Conservation (phyloP, 306 rosid genomes). For the Pterocarpus macrocarpus region DNA sequence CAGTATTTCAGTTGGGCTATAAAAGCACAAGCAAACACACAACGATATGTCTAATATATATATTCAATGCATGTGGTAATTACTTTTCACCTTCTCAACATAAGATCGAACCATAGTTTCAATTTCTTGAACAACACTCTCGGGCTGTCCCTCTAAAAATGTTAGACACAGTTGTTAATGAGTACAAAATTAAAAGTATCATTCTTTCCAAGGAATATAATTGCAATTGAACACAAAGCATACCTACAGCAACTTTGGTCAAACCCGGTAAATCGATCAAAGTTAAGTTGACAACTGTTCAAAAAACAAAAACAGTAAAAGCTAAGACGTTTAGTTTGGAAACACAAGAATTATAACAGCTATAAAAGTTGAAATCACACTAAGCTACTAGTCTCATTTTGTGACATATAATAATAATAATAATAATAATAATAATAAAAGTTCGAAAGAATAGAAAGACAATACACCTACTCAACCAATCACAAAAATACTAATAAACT, state of each 20-base stretch:
- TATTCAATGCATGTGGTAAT: constrained; percentile 12
- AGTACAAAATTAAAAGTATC: constrained; percentile 21
- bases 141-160: constrained; percentile 93
- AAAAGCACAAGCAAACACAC: not conserved
- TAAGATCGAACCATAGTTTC: constrained; percentile 87
- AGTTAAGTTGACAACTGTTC: constrained; percentile 95
- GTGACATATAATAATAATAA: not conserved
- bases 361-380: not conserved
- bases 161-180: constrained; percentile 15
- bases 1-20: not conserved
- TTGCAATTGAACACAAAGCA: constrained; percentile 42
- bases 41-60: not conserved
- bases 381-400: constrained; percentile 15
- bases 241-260: constrained; percentile 98
- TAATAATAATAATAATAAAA: not conserved
- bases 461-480: not conserved
- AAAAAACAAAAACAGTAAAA: constrained; percentile 34
- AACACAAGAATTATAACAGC: constrained; percentile 22
- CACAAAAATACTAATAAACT: not conserved
- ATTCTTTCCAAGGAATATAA: constrained; percentile 14
- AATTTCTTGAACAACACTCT: constrained; percentile 90
- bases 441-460: not conserved
- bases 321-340: constrained; percentile 3
- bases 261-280: constrained; percentile 94
- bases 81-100: constrained; percentile 78